These are phyloP conservation scores for Neobulgaria alba DNA, from an alignment of 2,329 filamentous ascomycete genomes.

Conservation along the genomic window DNA sequence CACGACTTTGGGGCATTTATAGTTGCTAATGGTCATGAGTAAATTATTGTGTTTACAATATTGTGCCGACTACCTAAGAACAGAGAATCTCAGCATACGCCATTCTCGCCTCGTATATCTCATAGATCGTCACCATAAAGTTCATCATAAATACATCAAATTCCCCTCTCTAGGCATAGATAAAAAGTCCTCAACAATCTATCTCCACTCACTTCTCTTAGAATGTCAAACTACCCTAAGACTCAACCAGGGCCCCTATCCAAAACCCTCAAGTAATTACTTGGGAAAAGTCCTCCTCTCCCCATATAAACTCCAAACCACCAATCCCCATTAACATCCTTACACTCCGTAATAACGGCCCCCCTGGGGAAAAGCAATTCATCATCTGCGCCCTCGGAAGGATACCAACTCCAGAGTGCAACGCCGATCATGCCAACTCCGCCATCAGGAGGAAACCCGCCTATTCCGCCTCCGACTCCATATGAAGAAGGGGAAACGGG, in stretches of 20 bases:
- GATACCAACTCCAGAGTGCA: constrained; percentile 74
- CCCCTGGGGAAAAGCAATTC: constrained; percentile 79
- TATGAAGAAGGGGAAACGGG: constrained; percentile 21
- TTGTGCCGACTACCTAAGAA: no score
- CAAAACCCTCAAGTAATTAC: constrained; percentile 58
- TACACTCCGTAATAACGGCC: constrained; percentile 73
- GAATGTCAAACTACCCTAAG: no score
- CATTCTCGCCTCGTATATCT: no score
- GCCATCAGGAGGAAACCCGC: constrained; percentile 62
- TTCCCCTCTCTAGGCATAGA: no score
- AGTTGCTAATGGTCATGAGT: no score
- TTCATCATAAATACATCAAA: no score
- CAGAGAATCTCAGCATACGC: no score
- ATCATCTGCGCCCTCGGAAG: constrained; percentile 50
- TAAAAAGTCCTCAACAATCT: no score
- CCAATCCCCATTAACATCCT: constrained; percentile 89
- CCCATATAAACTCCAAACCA: constrained; percentile 82
- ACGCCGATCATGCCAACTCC: constrained; percentile 56
- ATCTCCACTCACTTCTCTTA: no score
- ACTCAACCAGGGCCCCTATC: constrained; percentile 7
- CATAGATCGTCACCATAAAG: no score
- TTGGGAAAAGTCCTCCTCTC: constrained; percentile 69
- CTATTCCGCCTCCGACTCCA: neutral
- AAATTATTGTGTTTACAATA: no score
- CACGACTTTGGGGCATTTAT: no score